phyloP scores from a whole-genome alignment of 2,329 filamentous ascomycete genomes.

The Torrubiellomyces zombiae region DNA sequence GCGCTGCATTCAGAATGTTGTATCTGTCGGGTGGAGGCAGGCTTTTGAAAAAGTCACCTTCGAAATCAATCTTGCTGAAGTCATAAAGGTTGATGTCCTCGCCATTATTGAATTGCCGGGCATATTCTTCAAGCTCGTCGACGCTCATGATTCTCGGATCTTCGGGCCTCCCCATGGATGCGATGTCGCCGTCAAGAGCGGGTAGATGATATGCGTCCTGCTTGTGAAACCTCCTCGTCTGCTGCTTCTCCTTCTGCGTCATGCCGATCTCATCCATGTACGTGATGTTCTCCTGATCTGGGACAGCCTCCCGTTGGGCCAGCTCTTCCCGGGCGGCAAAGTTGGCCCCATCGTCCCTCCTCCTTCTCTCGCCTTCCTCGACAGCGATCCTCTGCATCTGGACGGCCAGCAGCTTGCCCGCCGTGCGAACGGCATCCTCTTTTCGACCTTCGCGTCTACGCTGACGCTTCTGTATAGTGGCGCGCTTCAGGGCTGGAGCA shows the following conservation, averaged over 20 bases:
- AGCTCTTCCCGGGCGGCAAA: constrained; percentile 19
- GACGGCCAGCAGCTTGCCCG: constrained; percentile 77
- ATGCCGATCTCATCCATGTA: constrained; percentile 87
- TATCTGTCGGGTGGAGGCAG: constrained; percentile 82
- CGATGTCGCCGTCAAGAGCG: constrained; percentile 62
- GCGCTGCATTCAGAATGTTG: constrained; percentile 90
- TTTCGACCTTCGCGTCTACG: constrained; percentile 69
- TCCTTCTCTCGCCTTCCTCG: constrained; percentile 59
- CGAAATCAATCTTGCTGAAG: constrained; percentile 97
- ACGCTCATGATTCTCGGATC: constrained; percentile 94
- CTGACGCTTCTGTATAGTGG: constrained; percentile 71
- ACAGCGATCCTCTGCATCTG: constrained; percentile 88
- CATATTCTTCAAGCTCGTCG: constrained; percentile 87
- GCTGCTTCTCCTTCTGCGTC: constrained; percentile 56
- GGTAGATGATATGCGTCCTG: constrained; percentile 93
- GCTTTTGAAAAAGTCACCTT: constrained; percentile 87
- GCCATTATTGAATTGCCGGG: constrained; percentile 76
- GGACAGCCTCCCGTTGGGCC: constrained; percentile 49
- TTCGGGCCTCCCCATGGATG: constrained; percentile 74
- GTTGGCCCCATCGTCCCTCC: constrained; percentile 25
- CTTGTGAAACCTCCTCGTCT: constrained; percentile 67
- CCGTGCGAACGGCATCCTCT: constrained; percentile 84
- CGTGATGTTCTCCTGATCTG: constrained; percentile 52
- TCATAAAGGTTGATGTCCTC: constrained; percentile 88
- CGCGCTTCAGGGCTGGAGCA: constrained; percentile 75